Evolutionary conservation across 441 rosid genomes (phyloP).

Genomic region (Cnidoscolus chayamansa): DNA sequence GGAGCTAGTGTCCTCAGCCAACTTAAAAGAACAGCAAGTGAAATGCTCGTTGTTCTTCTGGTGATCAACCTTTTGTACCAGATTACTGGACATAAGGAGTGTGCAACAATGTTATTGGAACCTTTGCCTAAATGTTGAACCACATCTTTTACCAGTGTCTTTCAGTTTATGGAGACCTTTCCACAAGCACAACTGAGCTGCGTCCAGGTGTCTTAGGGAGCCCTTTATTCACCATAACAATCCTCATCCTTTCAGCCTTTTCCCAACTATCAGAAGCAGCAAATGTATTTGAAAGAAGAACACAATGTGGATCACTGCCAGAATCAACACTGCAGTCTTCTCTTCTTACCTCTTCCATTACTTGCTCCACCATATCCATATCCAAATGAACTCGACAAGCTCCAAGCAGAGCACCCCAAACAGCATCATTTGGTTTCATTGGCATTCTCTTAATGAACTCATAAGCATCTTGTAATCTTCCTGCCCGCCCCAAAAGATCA

Average conservation of each 20-base stretch:
- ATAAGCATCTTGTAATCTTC: conserved; percentile 29
- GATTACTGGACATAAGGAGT: neutral
- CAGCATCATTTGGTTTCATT: conserved; percentile 24
- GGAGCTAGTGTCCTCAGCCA: neutral
- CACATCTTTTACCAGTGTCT: neutral
- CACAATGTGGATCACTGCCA: conserved; percentile 13
- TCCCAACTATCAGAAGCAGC: conserved; percentile 29
- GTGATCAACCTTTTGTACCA: conserved; percentile 1
- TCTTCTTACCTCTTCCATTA: conserved; percentile 28
- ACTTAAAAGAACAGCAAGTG: neutral
- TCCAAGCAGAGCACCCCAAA: conserved; percentile 29
- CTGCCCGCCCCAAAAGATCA: conserved; percentile 31
- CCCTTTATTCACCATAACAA: conserved; percentile 13
- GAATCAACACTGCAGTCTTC: conserved; percentile 1
- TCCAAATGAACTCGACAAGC: conserved; percentile 27
- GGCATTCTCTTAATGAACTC: conserved; percentile 23
- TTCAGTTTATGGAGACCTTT: neutral
- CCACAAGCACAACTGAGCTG: conserved; percentile 23
- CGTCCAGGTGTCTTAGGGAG: conserved; percentile 20
- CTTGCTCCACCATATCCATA: conserved; percentile 35
- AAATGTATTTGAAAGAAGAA: conserved; percentile 23
- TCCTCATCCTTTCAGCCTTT: conserved; percentile 24
- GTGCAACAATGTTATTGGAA: neutral
- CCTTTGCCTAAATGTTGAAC: neutral
- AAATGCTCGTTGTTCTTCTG: neutral